Percentiles rank a stretch among this genome's conserved stretches.
These are phyloP conservation scores for Hemisphaericaspora nanyangensis DNA, from an alignment of 805 yeast species.

Conservation along the genomic window DNA sequence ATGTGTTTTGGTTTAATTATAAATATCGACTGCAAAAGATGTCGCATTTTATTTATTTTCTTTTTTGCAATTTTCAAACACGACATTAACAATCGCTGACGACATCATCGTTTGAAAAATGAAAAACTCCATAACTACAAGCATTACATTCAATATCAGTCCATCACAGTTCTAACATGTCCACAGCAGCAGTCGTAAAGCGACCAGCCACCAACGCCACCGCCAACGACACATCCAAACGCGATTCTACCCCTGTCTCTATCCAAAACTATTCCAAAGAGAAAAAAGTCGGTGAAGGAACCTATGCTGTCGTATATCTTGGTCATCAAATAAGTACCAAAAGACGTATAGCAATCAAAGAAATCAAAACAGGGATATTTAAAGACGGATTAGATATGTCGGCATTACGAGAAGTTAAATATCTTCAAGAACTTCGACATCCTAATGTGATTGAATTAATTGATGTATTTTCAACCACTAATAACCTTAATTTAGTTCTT, in stretches of 20 bases:
- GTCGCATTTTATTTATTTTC: no score
- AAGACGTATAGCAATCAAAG: slow-evolving; percentile 83
- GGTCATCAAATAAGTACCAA: slow-evolving; percentile 60
- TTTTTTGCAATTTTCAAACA: no score
- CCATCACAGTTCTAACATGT: slow-evolving; percentile 1
- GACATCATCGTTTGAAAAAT: neutral
- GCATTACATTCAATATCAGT: neutral
- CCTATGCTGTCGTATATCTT: slow-evolving; percentile 92
- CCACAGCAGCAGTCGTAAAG: slow-evolving; percentile 2
- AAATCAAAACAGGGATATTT: slow-evolving; percentile 89
- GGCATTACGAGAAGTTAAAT: slow-evolving; percentile 90
- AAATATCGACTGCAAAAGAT: no score
- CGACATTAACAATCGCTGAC: no score
- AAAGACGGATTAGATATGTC: slow-evolving; percentile 98
- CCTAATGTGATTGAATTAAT: slow-evolving; percentile 80
- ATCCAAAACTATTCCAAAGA: slow-evolving; percentile 49
- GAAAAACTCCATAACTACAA: neutral
- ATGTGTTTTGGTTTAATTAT: no score
- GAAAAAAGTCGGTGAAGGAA: slow-evolving; percentile 96
- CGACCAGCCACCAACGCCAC: neutral
- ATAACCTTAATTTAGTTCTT: slow-evolving; percentile 75
- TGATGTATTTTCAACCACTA: slow-evolving; percentile 74
- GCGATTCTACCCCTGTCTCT: neutral
- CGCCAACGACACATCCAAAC: slow-evolving; percentile 1
- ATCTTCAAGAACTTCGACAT: slow-evolving; percentile 69